Percentiles rank a stretch among this genome's conserved stretches.
Evolutionary conservation across 305 asterid genomes (phyloP).

Genomic region (Andrographis paniculata): DNA sequence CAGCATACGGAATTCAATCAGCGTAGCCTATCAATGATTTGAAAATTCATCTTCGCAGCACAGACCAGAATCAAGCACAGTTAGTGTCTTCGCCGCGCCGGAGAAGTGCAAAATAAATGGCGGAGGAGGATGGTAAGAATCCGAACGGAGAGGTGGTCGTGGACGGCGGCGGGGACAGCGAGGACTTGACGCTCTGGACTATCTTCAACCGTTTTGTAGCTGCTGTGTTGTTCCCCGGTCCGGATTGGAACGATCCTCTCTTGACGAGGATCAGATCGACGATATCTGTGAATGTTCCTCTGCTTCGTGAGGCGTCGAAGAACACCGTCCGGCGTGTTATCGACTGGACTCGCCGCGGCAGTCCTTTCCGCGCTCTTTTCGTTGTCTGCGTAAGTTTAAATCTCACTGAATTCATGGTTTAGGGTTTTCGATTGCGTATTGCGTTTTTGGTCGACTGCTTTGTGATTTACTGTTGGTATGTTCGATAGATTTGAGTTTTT

Average conservation of each 20-base stretch:
- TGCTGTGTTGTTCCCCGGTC: conserved; percentile 37
- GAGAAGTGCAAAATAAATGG: too few species aligned
- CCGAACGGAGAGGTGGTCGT: conserved; percentile 23
- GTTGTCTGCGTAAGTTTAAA: conserved; percentile 53
- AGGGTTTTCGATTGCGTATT: too few species aligned
- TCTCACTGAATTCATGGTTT: too few species aligned
- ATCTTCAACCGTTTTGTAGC: conserved; percentile 41
- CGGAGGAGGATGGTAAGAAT: conserved; percentile 26
- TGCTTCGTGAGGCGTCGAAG: conserved; percentile 49
- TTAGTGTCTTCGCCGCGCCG: too few species aligned
- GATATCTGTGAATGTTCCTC: conserved; percentile 44
- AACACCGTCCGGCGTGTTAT: conserved; percentile 44
- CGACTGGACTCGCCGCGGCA: conserved; percentile 69
- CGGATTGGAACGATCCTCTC: conserved; percentile 26
- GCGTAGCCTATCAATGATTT: too few species aligned
- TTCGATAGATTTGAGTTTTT: too few species aligned
- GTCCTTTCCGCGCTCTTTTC: conserved; percentile 60
- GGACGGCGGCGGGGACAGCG: conserved; percentile 13
- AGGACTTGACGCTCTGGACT: conserved; percentile 31
- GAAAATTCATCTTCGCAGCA: too few species aligned
- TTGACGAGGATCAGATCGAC: conserved; percentile 40
- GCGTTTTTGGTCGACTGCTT: too few species aligned
- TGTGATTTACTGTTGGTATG: too few species aligned
- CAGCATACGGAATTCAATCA: too few species aligned
- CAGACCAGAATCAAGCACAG: too few species aligned